Base-by-base conservation (phyloP, 2,329 filamentous ascomycete species). In the Exserohilum turcica region DNA sequence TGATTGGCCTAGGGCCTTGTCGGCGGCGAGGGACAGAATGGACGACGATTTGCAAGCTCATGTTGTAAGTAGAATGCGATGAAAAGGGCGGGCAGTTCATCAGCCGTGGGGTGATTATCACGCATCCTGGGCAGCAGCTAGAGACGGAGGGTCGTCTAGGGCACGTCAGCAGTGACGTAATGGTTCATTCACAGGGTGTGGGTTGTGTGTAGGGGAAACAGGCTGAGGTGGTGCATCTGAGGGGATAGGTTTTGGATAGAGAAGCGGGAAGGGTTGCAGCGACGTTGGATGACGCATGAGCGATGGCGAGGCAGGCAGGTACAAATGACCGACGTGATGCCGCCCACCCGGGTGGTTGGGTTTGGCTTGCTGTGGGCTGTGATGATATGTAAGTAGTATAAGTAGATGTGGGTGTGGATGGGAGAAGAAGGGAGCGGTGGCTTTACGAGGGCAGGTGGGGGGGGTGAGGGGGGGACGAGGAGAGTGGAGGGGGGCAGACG, bases 101-200 rank as follows among this genome's bases (percentile, higher is more conserved):
- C 43, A 47, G 49, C 36, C 24, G 31, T 16, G 43, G 36, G 36
- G 32, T 40, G 15, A 21, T 7, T 10, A n/a, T 28, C 15, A 24
- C 15, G 18, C 9, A 21, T 36, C 13, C 6, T 35, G 12, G 6
- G n/a, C 39, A 24, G 19, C 21, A 28, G 43, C 49, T 46, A 38
- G n/a, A 43, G n/a, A 13, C 24, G 10, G 16, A 12, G 31, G 29
- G 24, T 33, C 29, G 18, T 19, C 31, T 29, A 29, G 9, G 36
- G 9, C 15, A 24, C 15, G 50, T 49, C 45, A 49, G 50, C 28
- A 49, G 38, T 53, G 50, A 53, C 38, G 45, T 44, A 49, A 38
- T 29, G 37, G 5, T 28, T 5, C 13, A 12, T 38, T 16, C 18
- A 10, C 27, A 35, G 35, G 32, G 10, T 13, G 27, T 18, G 27